phyloP scores from a whole-genome alignment of 768 basidiomycete genomes.

The Boletus sensibilis region DNA sequence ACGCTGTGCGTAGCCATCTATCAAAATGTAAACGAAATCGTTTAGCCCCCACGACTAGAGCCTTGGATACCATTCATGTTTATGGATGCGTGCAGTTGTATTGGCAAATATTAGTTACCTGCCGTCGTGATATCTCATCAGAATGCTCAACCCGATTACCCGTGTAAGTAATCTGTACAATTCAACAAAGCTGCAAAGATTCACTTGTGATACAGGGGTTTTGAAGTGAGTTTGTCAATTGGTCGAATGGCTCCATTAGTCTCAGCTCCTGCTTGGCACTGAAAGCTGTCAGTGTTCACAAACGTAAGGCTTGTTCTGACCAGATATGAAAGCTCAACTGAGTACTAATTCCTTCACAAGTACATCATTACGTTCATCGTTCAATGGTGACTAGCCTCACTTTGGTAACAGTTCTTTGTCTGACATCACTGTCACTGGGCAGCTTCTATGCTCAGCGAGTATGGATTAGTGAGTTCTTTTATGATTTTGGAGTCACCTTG shows the following conservation, averaged over 20 bases:
- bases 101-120: slow-evolving; percentile 1
- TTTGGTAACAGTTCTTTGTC: neutral
- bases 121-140: neutral
- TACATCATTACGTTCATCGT: neutral
- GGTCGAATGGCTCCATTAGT: too few relatives aligned
- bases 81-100: slow-evolving; percentile 4
- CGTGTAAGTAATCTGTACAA: neutral
- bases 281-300: slow-evolving; percentile 1
- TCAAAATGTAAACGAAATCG: neutral
- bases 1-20: neutral
- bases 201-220: neutral
- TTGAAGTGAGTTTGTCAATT: neutral
- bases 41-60: neutral
- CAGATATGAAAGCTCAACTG: neutral
- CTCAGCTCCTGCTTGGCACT: neutral
- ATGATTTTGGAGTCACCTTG: neutral
- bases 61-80: slow-evolving; percentile 6
- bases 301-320: neutral
- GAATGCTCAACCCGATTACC: neutral
- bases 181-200: neutral
- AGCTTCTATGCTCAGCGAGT: slow-evolving; percentile 8
- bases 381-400: neutral
- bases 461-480: slow-evolving; percentile 6
- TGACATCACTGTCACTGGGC: neutral
- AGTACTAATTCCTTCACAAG: neutral